Base-by-base conservation (phyloP, 495 filamentous ascomycete species). In the Apodospora peruviana region DNA sequence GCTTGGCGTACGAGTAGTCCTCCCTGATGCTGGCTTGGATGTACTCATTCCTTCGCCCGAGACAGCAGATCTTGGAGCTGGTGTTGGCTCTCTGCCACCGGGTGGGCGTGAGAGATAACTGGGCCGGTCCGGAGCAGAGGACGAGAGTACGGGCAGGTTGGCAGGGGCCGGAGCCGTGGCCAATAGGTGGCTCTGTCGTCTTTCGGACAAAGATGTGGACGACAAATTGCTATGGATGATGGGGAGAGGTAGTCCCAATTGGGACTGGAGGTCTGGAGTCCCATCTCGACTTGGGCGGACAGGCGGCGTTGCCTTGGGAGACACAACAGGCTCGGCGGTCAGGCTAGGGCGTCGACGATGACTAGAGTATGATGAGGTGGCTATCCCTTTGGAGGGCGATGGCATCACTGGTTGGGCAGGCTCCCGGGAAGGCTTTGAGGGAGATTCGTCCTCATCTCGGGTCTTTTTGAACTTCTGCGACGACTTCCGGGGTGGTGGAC, bases 271-370 rank as follows among this genome's bases (percentile, higher is more conserved):
- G 44, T 82, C 80, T 39, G 84, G 76, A 1, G 85, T 87, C 9
- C 88, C 88, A 53, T 93, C 83, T 74, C 91, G 75, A 60, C 88
- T 96, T 4, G 90, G 90, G 48, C 90, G 69, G 40, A 69, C 61
- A 14, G 84, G 83, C 38, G 76, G 71, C 24, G 58, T 58, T 39
- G 53, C 59, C 47, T 57, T 69, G 47, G 64, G 52, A 34, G 67
- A 56, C 37, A 59, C 46, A 51, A 58, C 50, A 47, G 56, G 39
- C 45, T 55, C 60, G 50, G 59, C 47, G 44, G 52, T 37, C 27
- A 7, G 27, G 7, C 7, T 32, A 14, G 27, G 27, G 14, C 27
- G 27, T 7, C 7, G 51, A 10, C 64, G 66, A 25, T 60, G 56
- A 12, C 61, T 63, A 38, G 62, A 59, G 47, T 56, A 61, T 40